These are phyloP conservation scores for Hymenoscyphus salicellus DNA, from an alignment of 2,329 filamentous ascomycete genomes.

Conservation along the genomic window DNA sequence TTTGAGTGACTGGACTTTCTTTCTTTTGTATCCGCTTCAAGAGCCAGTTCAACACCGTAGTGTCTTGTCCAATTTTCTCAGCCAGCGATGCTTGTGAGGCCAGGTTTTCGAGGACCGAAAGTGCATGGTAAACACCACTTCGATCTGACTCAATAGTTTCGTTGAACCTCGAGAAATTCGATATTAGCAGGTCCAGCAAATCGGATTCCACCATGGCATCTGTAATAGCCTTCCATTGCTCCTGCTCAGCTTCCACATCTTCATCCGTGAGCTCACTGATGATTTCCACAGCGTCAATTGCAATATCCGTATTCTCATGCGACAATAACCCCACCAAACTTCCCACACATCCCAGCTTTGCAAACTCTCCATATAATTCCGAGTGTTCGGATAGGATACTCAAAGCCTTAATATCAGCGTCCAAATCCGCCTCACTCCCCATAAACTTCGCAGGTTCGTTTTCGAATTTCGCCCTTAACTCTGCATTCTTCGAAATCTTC, in stretches of 20 bases:
- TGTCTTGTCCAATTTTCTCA: constrained; percentile 68
- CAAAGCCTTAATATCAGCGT: constrained; percentile 80
- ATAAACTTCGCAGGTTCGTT: constrained; percentile 79
- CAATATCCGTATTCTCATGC: constrained; percentile 96
- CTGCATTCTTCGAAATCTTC: constrained; percentile 85
- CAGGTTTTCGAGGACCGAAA: constrained; percentile 81
- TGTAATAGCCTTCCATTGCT: constrained; percentile 77
- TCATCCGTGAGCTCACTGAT: constrained; percentile 90
- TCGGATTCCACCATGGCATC: constrained; percentile 66
- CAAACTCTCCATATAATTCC: constrained; percentile 77
- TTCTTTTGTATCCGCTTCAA: constrained; percentile 67
- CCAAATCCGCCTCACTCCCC: constrained; percentile 81
- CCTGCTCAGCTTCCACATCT: constrained; percentile 76
- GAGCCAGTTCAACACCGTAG: constrained; percentile 71
- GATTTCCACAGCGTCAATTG: constrained; percentile 86
- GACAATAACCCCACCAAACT: constrained; percentile 79
- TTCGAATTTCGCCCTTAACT: constrained; percentile 82
- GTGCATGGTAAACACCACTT: constrained; percentile 79
- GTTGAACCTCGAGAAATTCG: constrained; percentile 75
- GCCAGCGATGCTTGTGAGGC: constrained; percentile 67
- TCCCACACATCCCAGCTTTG: constrained; percentile 66
- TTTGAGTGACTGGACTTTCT: constrained; percentile 73
- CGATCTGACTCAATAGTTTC: constrained; percentile 74
- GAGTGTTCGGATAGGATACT: constrained; percentile 86
- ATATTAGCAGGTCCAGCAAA: constrained; percentile 68